phyloP scores from a whole-genome alignment of 371 early-diverging fungal species.

The Nematocida ausubeli region DNA sequence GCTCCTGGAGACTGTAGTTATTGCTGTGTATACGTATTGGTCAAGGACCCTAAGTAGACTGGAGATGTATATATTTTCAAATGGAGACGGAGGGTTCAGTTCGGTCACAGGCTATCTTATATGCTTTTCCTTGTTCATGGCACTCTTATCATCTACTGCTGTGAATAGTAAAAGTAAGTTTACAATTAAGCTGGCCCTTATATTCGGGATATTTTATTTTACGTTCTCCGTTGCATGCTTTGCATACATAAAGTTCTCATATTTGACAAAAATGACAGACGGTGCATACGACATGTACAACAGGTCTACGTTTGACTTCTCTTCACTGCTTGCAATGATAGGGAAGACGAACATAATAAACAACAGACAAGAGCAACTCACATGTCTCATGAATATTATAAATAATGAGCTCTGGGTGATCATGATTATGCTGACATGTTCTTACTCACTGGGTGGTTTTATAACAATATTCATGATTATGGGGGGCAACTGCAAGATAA shows the following conservation, averaged over 20 bases:
- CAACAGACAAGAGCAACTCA: too few species aligned
- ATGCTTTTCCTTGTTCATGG: slow-evolving; percentile 27
- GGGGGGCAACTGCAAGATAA: slow-evolving; percentile 41
- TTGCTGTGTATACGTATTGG: slow-evolving; percentile 9
- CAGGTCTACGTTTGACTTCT: not conserved
- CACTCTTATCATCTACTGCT: slow-evolving; percentile 42
- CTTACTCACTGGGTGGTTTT: not conserved
- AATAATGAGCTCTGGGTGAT: slow-evolving; percentile 18
- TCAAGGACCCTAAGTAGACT: slow-evolving; percentile 1
- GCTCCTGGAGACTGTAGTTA: slow-evolving; percentile 13
- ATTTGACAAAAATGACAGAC: not conserved
- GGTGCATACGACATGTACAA: not conserved
- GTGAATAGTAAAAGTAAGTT: slow-evolving; percentile 57
- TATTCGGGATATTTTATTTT: slow-evolving; percentile 28
- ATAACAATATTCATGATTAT: slow-evolving; percentile 32
- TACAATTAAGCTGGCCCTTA: slow-evolving; percentile 37
- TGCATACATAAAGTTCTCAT: slow-evolving; percentile 11
- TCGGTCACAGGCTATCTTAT: slow-evolving; percentile 1
- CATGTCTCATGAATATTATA: not conserved
- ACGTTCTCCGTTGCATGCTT: slow-evolving; percentile 10
- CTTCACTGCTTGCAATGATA: not conserved
- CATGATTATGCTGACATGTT: slow-evolving; percentile 4
- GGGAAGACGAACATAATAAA: not conserved
- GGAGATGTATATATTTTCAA: not conserved
- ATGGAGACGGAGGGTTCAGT: not conserved